Percentiles rank a stretch among this genome's conserved stretches.
These are phyloP conservation scores for Suhomyces coccinellae DNA, from an alignment of 1,139 yeast genomes.

Conservation along the genomic window DNA sequence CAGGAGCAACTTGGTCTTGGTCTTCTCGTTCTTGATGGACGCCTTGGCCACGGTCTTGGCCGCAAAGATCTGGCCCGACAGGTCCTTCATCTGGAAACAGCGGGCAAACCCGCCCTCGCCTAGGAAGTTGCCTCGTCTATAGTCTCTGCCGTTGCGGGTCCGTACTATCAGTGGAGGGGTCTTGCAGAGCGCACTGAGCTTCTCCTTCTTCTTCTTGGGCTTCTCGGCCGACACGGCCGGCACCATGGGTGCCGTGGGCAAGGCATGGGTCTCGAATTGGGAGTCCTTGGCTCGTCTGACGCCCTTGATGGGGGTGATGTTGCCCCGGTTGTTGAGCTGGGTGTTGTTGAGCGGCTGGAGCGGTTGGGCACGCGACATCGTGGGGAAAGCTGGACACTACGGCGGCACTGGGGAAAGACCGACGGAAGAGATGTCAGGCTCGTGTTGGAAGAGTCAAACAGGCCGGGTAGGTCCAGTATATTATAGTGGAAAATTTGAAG, in stretches of 20 bases:
- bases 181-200: constrained; percentile 82
- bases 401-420: constrained; percentile 6
- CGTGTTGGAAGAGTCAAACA: constrained; percentile 1
- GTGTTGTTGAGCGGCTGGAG: constrained; percentile 51
- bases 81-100: constrained; percentile 94
- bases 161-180: constrained; percentile 93
- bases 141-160: constrained; percentile 83
- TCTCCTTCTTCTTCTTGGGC: constrained; percentile 73
- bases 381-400: neutral
- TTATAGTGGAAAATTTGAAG: constrained; percentile 11
- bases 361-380: constrained; percentile 41
- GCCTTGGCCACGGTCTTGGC: constrained; percentile 98
- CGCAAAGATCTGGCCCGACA: constrained; percentile 83
- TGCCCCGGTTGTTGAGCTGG: constrained; percentile 42
- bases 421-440: constrained; percentile 10
- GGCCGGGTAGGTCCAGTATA: constrained; percentile 7
- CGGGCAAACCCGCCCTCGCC: constrained; percentile 99
- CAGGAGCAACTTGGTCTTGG: constrained; percentile 82
- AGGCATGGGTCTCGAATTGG: constrained; percentile 20
- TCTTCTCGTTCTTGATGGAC: constrained; percentile 86
- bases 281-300: constrained; percentile 34
- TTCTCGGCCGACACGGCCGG: constrained; percentile 19
- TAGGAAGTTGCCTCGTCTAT: constrained; percentile 83
- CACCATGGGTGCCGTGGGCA: constrained; percentile 13
- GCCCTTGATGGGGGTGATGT: constrained; percentile 45